Evolutionary conservation across 306 rosid genomes (phyloP).

Genomic region (Adenanthera pavonina): DNA sequence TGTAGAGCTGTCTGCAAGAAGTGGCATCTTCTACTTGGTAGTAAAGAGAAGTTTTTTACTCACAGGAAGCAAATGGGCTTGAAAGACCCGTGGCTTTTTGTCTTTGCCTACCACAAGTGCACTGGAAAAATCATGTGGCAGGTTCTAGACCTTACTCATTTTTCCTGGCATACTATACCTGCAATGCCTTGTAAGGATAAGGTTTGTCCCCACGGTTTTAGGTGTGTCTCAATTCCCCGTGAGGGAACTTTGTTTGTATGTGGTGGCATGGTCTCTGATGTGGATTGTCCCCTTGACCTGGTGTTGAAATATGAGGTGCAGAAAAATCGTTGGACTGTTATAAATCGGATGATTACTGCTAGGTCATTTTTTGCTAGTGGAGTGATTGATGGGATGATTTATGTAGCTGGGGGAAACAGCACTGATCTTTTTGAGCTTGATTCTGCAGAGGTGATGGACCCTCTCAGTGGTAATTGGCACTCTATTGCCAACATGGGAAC

Average conservation of each 20-base stretch:
- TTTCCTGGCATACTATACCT: slow-evolving; percentile 86
- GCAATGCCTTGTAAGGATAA: slow-evolving; percentile 90
- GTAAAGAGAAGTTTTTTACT: slow-evolving; percentile 83
- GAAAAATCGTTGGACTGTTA: slow-evolving; percentile 87
- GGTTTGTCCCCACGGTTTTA: slow-evolving; percentile 91
- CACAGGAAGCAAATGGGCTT: slow-evolving; percentile 69
- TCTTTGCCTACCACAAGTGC: slow-evolving; percentile 85
- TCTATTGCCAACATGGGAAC: slow-evolving; percentile 1
- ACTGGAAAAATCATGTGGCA: slow-evolving; percentile 95
- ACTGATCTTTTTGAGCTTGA: slow-evolving; percentile 78
- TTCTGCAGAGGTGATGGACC: slow-evolving; percentile 54
- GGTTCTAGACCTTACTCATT: slow-evolving; percentile 84
- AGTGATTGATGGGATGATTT: slow-evolving; percentile 78
- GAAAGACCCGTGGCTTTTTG: slow-evolving; percentile 95
- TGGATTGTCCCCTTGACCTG: slow-evolving; percentile 91
- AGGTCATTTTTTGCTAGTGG: slow-evolving; percentile 90
- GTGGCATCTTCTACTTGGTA: slow-evolving; percentile 80
- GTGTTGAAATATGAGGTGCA: slow-evolving; percentile 89
- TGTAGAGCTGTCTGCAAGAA: slow-evolving; percentile 83
- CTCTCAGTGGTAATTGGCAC: slow-evolving; percentile 1
- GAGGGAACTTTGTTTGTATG: slow-evolving; percentile 82
- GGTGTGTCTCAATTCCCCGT: slow-evolving; percentile 71
- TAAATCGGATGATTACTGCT: slow-evolving; percentile 79
- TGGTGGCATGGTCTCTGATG: slow-evolving; percentile 92
- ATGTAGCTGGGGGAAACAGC: slow-evolving; percentile 93